Percentiles rank a stretch among this genome's conserved stretches.
Evolutionary conservation across 2,329 filamentous ascomycete species (phyloP).

Genomic region (Talaromyces sp.): DNA sequence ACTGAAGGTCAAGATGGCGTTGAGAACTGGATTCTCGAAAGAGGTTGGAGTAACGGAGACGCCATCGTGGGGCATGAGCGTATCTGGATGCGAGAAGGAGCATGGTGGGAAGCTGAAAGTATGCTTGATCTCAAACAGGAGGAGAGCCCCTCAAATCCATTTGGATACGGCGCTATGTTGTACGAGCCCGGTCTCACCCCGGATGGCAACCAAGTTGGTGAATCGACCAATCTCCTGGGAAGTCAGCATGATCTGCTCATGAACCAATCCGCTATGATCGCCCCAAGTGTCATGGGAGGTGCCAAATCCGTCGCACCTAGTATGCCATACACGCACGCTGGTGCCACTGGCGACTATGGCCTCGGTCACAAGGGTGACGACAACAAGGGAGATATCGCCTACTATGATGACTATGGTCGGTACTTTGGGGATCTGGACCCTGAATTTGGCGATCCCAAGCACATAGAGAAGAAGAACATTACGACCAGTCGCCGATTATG

Average conservation of each 20-base stretch:
- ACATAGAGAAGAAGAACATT: constrained; percentile 70
- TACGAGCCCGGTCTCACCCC: constrained; percentile 75
- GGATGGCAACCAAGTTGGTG: constrained; percentile 58
- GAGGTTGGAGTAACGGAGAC: constrained; percentile 98
- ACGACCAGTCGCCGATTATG: constrained; percentile 70
- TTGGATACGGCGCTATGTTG: constrained; percentile 58
- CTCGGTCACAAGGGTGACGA: constrained; percentile 84
- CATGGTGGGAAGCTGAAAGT: constrained; percentile 97
- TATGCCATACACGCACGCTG: constrained; percentile 55
- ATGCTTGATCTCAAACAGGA: constrained; percentile 87
- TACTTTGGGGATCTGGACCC: constrained; percentile 72
- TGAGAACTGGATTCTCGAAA: constrained; percentile 89
- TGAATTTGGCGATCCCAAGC: constrained; percentile 75
- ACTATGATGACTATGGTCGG: constrained; percentile 71
- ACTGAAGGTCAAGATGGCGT: constrained; percentile 88
- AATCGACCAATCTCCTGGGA: constrained; percentile 64
- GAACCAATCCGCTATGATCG: constrained; percentile 40
- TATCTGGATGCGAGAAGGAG: constrained; percentile 90
- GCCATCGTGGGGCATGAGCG: constrained; percentile 88
- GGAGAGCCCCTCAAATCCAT: constrained; percentile 50
- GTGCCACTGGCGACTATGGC: constrained; percentile 74
- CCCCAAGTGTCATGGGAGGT: constrained; percentile 51
- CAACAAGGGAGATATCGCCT: constrained; percentile 67
- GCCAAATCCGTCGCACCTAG: constrained; percentile 57
- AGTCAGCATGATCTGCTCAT: constrained; percentile 72